Base-by-base conservation (phyloP, 148 eudicot species). In the Heliamphora exappendiculata region DNA sequence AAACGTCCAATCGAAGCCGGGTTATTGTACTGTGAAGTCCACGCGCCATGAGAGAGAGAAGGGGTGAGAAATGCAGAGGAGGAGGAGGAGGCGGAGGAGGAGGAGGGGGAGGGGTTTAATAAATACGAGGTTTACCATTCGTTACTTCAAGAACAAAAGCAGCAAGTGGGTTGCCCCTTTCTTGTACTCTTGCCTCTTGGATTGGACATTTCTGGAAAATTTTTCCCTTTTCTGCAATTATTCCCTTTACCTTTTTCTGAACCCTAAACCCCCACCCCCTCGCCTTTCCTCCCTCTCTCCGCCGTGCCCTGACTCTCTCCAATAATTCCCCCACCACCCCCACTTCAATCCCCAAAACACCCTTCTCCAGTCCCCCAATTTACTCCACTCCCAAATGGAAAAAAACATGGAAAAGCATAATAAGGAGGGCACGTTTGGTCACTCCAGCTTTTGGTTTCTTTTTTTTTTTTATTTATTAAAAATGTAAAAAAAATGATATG, bases 111-210 rank as follows among this genome's bases (percentile, higher is more conserved):
- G 53, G 39, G 20, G 63, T 49, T 16, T 33, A 70, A 19, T 53
- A 64, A 84, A 82, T 70, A 82, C 69, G 79, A 79, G 89, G 87
- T 73, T 78, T 62, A 42, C 16, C 66, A 79, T 77, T 77, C 84
- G 84, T 64, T 74, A 76, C 68, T 76, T 59, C 76, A 82, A 76
- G 74, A 80, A 86, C 82, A 82, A 85, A 85, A 90, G 83, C 78
- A 84, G 83, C 76, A 82, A 90, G 75, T 73, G 67, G 89, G 49
- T 36, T 75, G 78, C 70, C 28, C 70, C 79, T 41, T 45, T 66
- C 67, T 50, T 10, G 79, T 69, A 78, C 80, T 71, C 41, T 71
- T 78, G 75, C 70, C 80, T 71, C 41, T 71, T 78, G 75, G 81
- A 72, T 78, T 78, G 17, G 76, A 72, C 81, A 49, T 63, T 72